These are phyloP conservation scores for Hymenochaete sp. DNA, from an alignment of 1,284 basidiomycete species.

Conservation along the genomic window DNA sequence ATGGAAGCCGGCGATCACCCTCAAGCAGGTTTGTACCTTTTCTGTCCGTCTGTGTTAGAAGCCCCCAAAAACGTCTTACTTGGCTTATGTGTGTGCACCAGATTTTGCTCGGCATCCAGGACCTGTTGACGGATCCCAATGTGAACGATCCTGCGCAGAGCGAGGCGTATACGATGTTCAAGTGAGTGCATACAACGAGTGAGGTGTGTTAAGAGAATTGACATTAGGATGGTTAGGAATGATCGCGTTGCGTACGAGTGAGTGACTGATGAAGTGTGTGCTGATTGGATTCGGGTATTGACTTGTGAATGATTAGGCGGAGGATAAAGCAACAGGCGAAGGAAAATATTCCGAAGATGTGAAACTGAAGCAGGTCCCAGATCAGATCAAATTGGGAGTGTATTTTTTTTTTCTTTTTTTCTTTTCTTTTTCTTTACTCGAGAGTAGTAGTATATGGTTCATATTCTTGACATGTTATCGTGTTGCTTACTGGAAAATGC, in stretches of 20 bases:
- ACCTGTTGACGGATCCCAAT: conserved; percentile 90
- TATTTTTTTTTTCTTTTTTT: conserved; percentile 1
- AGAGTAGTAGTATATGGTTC: neutral
- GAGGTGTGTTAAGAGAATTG: conserved; percentile 2
- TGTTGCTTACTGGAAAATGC: neutral
- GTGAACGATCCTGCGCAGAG: conserved; percentile 94
- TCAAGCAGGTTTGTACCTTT: conserved; percentile 75
- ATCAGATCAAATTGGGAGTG: too few relatives aligned
- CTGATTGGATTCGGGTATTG: conserved; percentile 10
- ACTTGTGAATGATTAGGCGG: conserved; percentile 39
- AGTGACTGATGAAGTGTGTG: conserved; percentile 26
- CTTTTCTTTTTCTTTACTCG: neutral
- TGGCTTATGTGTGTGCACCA: conserved; percentile 28
- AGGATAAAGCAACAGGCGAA: conserved; percentile 75
- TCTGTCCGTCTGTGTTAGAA: too few relatives aligned
- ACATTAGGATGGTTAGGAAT: conserved; percentile 47
- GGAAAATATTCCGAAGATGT: conserved; percentile 76
- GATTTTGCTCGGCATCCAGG: conserved; percentile 95
- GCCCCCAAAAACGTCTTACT: conserved; percentile 6
- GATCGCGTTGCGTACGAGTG: conserved; percentile 86
- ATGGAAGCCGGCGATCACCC: conserved; percentile 98
- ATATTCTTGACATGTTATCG: neutral
- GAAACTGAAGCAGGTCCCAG: too few relatives aligned
- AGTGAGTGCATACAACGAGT: conserved; percentile 44
- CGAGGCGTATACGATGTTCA: conserved; percentile 96